phyloP scores from a whole-genome alignment of 129 eudicot species.

The Silybum marianum region DNA sequence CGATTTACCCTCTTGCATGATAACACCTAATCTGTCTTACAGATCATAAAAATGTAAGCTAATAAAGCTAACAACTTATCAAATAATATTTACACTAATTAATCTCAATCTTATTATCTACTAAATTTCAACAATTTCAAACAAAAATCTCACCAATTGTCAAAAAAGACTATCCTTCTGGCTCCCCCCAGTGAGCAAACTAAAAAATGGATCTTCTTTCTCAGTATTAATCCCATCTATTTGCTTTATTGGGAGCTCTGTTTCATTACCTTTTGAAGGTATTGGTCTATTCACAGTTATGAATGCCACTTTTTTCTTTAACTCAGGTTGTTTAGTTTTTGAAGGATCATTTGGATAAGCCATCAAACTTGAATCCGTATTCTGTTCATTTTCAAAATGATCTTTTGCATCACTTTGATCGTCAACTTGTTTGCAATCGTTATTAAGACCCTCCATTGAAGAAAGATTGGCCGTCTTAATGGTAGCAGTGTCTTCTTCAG shows the following conservation, averaged over 20 bases:
- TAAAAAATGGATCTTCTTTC: slow-evolving; percentile 51
- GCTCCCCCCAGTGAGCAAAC: slow-evolving; percentile 50
- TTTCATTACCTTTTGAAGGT: slow-evolving; percentile 33
- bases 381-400: slow-evolving; percentile 24
- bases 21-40: too few relatives aligned
- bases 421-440: slow-evolving; percentile 26
- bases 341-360: slow-evolving; percentile 8
- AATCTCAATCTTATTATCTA: too few relatives aligned
- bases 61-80: not conserved
- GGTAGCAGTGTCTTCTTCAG: slow-evolving; percentile 27
- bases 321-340: slow-evolving; percentile 17
- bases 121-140: too few relatives aligned
- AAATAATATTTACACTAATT: not conserved
- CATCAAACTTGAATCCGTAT: slow-evolving; percentile 19
- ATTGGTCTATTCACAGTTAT: slow-evolving; percentile 59
- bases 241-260: slow-evolving; percentile 7
- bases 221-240: slow-evolving; percentile 20
- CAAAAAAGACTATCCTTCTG: slow-evolving; percentile 32
- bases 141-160: not conserved
- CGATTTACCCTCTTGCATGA: too few relatives aligned
- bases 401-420: not conserved
- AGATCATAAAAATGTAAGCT: not conserved
- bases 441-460: slow-evolving; percentile 22
- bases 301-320: slow-evolving; percentile 66
- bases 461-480: slow-evolving; percentile 10